Base-by-base conservation (phyloP, 208 protist genomes). In the Wallacemonas sp. region DNA sequence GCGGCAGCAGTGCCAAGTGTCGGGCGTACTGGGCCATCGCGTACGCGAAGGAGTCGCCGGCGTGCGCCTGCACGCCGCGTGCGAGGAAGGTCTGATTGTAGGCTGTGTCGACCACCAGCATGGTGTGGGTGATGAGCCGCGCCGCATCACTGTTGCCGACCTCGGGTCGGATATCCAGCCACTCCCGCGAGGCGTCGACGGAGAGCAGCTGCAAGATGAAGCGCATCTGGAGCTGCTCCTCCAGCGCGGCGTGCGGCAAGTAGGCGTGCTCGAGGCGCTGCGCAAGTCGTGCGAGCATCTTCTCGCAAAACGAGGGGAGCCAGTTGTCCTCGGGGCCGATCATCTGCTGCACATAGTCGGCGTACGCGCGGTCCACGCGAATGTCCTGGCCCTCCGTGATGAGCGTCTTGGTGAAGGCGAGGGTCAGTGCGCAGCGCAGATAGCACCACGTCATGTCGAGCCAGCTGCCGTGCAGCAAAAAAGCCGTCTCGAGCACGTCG, bases 141-240 rank as follows among this genome's bases (percentile, higher is more conserved):
- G 73, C 64, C 22, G 71, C 82, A 32, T 93, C 74, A 49, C 61
- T 55, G 33, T 76, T 77, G 39, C 54, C 69, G 5, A 52, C 49
- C 42, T 81, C 77, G 2, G 76, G 70, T n/a, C 70, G 62, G 18
- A 84, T 69, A 54, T 76, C 78, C 29, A 86, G 68, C 76, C 80
- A 87, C 50, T 82, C 74, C 14, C 38, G 25, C 39, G 39, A 52
- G 12, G 66, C 11, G n/a, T 74, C 48, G 4, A 65, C 48, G 10
- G 75, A 76, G 54, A 94, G 77, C 22, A 86, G 69, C 55, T 90
- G 88, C 49, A 94, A 57, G 41, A 94, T 79, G 10, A 91, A 67
- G 61, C 88, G 88, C 77, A 94, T 86, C 69, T 92, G 84, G 61
- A 94, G 57, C 65, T 89, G 79, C 48, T 90, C 87, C 36, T 80